Percentiles rank a stretch among this genome's conserved stretches.
Conservation (phyloP, 2,329 filamentous ascomycete genomes). For the Didymella pinodella region DNA sequence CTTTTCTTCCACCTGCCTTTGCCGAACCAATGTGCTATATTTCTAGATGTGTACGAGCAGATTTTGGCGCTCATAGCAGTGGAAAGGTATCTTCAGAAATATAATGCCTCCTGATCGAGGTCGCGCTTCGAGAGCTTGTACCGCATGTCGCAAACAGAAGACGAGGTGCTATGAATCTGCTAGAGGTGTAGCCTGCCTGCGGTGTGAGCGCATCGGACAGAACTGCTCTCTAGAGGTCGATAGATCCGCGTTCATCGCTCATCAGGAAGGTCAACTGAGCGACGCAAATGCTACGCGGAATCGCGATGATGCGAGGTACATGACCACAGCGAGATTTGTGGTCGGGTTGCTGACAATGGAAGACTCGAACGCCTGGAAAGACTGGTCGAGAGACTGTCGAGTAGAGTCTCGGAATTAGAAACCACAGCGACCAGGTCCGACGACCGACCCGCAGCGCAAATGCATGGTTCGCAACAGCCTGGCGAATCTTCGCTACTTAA, state of each 20-base stretch:
- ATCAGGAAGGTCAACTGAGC: not conserved
- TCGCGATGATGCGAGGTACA: not conserved
- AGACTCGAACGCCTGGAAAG: constrained; percentile 1
- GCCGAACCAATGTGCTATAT: too few species aligned
- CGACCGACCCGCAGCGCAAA: not conserved
- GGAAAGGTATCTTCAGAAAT: not conserved
- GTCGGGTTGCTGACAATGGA: not conserved
- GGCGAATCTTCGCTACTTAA: not conserved
- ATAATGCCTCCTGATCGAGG: not conserved
- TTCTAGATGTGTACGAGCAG: not conserved
- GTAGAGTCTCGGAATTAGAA: not conserved
- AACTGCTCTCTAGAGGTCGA: not conserved
- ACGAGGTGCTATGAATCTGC: not conserved
- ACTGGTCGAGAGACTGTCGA: not conserved
- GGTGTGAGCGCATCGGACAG: not conserved
- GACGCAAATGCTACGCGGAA: not conserved
- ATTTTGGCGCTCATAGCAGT: not conserved
- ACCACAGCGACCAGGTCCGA: not conserved
- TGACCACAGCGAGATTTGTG: not conserved
- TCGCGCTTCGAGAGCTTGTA: constrained; percentile 5
- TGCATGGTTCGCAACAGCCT: not conserved
- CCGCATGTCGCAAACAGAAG: constrained; percentile 3
- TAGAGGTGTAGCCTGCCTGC: not conserved
- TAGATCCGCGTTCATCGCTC: not conserved
- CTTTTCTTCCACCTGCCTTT: too few species aligned